Conservation (phyloP, 768 basidiomycete species). For the Ramaria rubella region DNA sequence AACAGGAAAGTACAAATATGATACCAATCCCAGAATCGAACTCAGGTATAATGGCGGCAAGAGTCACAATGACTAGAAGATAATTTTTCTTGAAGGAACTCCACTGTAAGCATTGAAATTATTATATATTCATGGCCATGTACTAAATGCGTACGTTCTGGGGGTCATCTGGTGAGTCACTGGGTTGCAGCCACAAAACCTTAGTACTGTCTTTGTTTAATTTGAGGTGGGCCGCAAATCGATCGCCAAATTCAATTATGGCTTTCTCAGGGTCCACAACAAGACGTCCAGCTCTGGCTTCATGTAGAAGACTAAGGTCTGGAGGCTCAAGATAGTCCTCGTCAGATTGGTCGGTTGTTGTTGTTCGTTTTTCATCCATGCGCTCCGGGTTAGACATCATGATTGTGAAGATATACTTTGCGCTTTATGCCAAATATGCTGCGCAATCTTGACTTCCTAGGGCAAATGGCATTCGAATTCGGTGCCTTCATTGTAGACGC, state of each 20-base stretch:
- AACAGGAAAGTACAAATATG: no score
- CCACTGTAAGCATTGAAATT: constrained; percentile 35
- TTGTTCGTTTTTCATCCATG: no score
- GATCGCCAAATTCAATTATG: constrained; percentile 49
- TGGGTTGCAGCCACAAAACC: constrained; percentile 68
- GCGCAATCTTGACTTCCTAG: no score
- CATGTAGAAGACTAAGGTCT: constrained; percentile 40
- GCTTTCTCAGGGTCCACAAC: constrained; percentile 66
- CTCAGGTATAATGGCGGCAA: constrained; percentile 61
- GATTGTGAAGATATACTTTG: neutral
- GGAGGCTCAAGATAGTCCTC: constrained; percentile 15
- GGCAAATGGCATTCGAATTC: no score
- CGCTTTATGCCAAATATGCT: neutral
- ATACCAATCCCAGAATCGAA: constrained; percentile 65
- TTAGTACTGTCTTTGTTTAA: constrained; percentile 48
- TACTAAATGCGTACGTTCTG: constrained; percentile 44
- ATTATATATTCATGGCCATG: neutral
- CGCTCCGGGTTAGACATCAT: neutral
- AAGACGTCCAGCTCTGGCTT: constrained; percentile 49
- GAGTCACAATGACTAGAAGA: constrained; percentile 52
- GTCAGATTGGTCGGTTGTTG: neutral
- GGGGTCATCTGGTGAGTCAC: constrained; percentile 53
- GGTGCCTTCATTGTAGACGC: no score
- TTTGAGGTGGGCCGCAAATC: constrained; percentile 50
- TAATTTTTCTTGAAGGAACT: constrained; percentile 43